phyloP scores from a whole-genome alignment of 75 land plant species.

The Gnetum montanum region DNA sequence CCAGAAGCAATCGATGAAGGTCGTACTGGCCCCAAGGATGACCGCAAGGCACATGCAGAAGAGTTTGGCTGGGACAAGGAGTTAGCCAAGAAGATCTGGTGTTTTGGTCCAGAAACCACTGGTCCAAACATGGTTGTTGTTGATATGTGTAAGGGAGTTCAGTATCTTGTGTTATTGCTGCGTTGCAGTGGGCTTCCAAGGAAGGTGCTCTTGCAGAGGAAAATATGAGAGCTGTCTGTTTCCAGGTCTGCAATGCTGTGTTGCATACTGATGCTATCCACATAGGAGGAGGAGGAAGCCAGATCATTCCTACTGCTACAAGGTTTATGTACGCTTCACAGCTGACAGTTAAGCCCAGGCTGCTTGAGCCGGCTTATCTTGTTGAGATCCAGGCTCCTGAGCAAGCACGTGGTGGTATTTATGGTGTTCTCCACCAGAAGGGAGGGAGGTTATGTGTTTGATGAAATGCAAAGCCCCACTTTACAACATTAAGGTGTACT shows the following conservation, averaged over 20 bases:
- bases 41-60: constrained; percentile 51
- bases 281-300: too few relatives aligned
- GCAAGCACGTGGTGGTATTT: constrained; percentile 44
- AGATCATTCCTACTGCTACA: too few relatives aligned
- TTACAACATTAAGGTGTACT: constrained; percentile 32
- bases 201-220: constrained; percentile 66
- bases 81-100: constrained; percentile 67
- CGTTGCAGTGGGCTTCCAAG: constrained; percentile 67
- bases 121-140: constrained; percentile 72
- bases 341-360: constrained; percentile 49
- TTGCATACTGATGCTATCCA: constrained; percentile 62
- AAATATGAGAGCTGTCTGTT: constrained; percentile 52
- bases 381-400: constrained; percentile 62
- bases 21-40: constrained; percentile 53
- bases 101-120: constrained; percentile 69
- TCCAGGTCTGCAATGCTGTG: constrained; percentile 59
- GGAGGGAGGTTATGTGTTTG: constrained; percentile 42
- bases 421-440: constrained; percentile 46
- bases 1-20: constrained; percentile 75
- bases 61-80: constrained; percentile 83
- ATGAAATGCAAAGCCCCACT: constrained; percentile 41
- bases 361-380: constrained; percentile 48
- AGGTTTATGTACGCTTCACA: constrained; percentile 48
- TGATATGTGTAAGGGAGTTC: constrained; percentile 73
- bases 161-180: constrained; percentile 61